Conservation (phyloP, 2,329 filamentous ascomycete genomes). For the Fusarium sterilihyphosum region DNA sequence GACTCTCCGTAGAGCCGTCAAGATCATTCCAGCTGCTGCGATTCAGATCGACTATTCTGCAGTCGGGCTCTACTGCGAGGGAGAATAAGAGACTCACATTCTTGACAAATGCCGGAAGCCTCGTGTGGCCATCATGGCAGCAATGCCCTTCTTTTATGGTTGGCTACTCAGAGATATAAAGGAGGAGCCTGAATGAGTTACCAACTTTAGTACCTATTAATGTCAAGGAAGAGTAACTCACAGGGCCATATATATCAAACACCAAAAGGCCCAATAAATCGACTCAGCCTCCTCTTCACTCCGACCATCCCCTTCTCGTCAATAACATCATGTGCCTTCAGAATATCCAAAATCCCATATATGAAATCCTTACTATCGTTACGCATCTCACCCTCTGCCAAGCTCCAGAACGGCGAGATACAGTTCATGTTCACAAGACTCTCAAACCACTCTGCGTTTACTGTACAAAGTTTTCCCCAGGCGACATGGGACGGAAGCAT, state of each 20-base stretch:
- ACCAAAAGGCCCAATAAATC: not conserved
- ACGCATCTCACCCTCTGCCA: not conserved
- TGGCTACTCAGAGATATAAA: no score
- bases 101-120: no score
- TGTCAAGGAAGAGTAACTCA: not conserved
- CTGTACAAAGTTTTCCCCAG: not conserved
- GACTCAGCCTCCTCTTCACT: not conserved
- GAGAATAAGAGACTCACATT: no score
- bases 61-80: no score
- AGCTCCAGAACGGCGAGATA: not conserved
- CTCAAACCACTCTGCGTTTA: not conserved
- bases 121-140: no score
- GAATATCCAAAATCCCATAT: not conserved
- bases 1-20: constrained; percentile 60
- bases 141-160: no score
- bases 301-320: not conserved
- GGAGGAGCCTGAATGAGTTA: no score
- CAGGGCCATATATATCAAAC: not conserved
- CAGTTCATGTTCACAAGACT: not conserved
- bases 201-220: not conserved
- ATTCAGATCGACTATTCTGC: no score
- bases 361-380: not conserved
- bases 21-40: constrained; percentile 43
- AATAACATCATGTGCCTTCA: not conserved
- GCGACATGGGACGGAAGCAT: not conserved